Conservation (phyloP, 805 yeast genomes). For the Tetrapisispora namnaoensis region DNA sequence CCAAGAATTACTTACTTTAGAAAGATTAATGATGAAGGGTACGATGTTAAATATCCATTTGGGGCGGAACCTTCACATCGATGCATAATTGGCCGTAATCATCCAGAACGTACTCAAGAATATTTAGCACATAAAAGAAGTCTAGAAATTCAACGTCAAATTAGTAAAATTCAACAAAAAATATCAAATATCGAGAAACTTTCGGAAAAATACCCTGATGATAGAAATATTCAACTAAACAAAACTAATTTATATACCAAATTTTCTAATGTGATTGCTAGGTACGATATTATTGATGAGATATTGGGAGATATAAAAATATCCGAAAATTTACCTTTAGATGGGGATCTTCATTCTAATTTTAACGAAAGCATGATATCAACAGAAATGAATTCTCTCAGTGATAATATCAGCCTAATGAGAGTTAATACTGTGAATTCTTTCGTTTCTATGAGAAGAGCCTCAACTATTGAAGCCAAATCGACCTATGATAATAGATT, state of each 20-base stretch:
- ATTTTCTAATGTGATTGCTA: constrained; percentile 27
- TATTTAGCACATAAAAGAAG: constrained; percentile 34
- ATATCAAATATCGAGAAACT: constrained; percentile 5
- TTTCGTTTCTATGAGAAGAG: constrained; percentile 24
- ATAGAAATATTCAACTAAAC: constrained; percentile 6
- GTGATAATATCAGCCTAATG: constrained; percentile 9
- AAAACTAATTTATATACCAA: constrained; percentile 12
- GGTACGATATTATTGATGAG: constrained; percentile 24
- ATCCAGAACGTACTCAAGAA: constrained; percentile 48
- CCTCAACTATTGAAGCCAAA: constrained; percentile 18
- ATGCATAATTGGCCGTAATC: constrained; percentile 42
- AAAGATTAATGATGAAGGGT: constrained; percentile 37
- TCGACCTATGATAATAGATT: constrained; percentile 47
- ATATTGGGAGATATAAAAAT: constrained; percentile 26
- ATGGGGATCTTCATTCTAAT: constrained; percentile 4
- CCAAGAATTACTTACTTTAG: constrained; percentile 56
- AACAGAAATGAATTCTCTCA: background rate
- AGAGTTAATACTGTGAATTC: constrained; percentile 24
- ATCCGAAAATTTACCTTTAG: constrained; percentile 16
- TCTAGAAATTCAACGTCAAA: constrained; percentile 32
- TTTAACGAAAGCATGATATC: constrained; percentile 8
- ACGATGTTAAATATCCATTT: constrained; percentile 44
- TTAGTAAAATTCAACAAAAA: constrained; percentile 14
- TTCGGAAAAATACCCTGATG: background rate
- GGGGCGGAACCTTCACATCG: constrained; percentile 47